Base-by-base conservation (phyloP, 1,139 yeast species). In the Pneumocystis oryctolagi region DNA sequence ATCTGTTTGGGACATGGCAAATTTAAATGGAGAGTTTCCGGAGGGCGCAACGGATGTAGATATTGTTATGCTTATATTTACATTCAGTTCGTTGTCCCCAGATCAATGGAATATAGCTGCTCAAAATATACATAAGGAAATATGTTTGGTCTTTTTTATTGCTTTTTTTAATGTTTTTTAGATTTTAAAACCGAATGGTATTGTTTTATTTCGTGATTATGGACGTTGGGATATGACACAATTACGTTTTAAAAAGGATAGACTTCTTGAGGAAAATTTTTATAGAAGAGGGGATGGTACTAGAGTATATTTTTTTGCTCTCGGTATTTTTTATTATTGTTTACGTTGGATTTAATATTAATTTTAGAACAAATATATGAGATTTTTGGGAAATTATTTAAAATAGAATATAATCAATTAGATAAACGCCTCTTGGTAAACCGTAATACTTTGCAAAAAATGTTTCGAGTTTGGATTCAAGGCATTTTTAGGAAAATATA, bases 271-370 rank as follows among this genome's bases (percentile, higher is more conserved):
- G 64, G 97, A 92, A 64, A 90, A 92, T 73, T 92, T 92, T 72
- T 92, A 92, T 74, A 89, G 90, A 57, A 82, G 99, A 71, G 99
- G 99, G 55, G 99, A 92, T 72, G 98, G 98, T 62, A 92, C 99
- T 0, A 79, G 98, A 69, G 98, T 94, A 14, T 92, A 92, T 73
- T 92, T 92, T 75, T 92, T 92, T 76, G 34, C 14, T 39, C 30
- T 5, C 14, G 59, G 59, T 56, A 89, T 96, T 1, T 90, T 72
- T 95, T 90, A 64, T 97, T 92, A 74, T 76, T 90, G 65, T 79
- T 87, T 25, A 37, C 31, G 8, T 31, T 34, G 14, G 3, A 25
- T 5, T 47, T 47, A 47, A 47, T 47, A 47, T 25, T 25, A 5
- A 20, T 28, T 28, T 9, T 47, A 56, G 34, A 35, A 34, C 62